Evolutionary conservation across 2,329 filamentous ascomycete genomes (phyloP).

Genomic region (Magnaporthiopsis incrustans): DNA sequence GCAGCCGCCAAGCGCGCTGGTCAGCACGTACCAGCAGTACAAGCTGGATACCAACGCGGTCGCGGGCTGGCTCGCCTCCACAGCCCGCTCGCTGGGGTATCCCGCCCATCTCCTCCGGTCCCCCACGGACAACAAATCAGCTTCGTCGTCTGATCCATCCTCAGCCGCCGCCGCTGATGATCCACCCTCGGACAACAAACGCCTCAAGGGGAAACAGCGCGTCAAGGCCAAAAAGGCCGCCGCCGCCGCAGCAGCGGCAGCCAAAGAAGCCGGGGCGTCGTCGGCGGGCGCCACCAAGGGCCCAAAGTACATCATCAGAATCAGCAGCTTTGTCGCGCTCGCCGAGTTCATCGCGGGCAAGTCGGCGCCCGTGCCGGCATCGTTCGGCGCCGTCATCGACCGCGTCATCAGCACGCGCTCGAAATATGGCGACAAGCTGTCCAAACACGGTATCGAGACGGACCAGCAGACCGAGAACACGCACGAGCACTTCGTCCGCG

Average conservation of each 20-base stretch:
- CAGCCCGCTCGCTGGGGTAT: constrained; percentile 27
- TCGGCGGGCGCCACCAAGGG: neutral
- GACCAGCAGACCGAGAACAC: constrained; percentile 17
- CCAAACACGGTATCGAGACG: constrained; percentile 10
- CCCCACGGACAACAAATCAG: too few relatives aligned
- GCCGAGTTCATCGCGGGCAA: constrained; percentile 26
- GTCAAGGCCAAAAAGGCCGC: constrained; percentile 19
- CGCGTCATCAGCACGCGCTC: constrained; percentile 26
- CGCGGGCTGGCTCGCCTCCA: constrained; percentile 32
- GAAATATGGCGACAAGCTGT: constrained; percentile 18
- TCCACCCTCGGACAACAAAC: neutral
- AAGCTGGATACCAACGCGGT: constrained; percentile 32
- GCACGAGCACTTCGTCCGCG: constrained; percentile 25
- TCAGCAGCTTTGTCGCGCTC: constrained; percentile 29
- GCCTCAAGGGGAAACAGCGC: constrained; percentile 5
- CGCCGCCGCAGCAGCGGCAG: constrained; percentile 15
- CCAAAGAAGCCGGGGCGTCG: constrained; percentile 8
- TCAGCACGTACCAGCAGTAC: constrained; percentile 28
- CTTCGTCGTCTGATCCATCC: too few relatives aligned
- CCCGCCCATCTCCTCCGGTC: constrained; percentile 14
- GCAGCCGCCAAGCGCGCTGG: constrained; percentile 11
- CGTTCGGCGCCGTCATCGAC: constrained; percentile 24
- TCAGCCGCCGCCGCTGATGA: too few relatives aligned
- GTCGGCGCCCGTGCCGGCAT: constrained; percentile 15
- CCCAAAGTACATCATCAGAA: constrained; percentile 25